These are phyloP conservation scores for Phytophthora ohioensis DNA, from an alignment of 352 stramenopile genomes.

Conservation along the genomic window DNA sequence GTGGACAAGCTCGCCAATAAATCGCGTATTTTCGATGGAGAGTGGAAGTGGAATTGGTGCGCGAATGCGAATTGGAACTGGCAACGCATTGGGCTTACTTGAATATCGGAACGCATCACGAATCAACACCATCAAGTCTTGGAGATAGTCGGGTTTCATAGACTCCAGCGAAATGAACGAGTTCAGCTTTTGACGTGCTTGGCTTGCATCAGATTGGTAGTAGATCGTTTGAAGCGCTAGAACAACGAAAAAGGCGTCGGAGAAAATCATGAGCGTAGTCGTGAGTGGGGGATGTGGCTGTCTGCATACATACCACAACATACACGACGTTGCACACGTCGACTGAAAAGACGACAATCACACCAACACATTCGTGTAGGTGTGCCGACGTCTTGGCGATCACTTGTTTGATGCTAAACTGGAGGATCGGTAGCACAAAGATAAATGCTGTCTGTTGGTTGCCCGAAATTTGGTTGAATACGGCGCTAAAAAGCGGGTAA, in stretches of 20 bases:
- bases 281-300: slow-evolving; percentile 17
- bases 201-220: neutral
- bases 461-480: neutral
- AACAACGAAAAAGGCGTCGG: slow-evolving; percentile 22
- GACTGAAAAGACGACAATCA: slow-evolving; percentile 34
- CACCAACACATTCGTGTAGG: slow-evolving; percentile 30
- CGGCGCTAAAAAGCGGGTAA: slow-evolving; percentile 28
- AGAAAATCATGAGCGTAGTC: slow-evolving; percentile 16
- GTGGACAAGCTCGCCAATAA: slow-evolving; percentile 15
- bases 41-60: slow-evolving; percentile 19
- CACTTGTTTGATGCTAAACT: slow-evolving; percentile 24
- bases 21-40: slow-evolving; percentile 18
- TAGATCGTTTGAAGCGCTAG: slow-evolving; percentile 19
- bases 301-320: slow-evolving; percentile 36
- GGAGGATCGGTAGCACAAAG: slow-evolving; percentile 2
- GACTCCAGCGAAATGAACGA: neutral
- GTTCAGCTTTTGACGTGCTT: neutral
- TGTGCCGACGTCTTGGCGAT: slow-evolving; percentile 16
- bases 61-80: slow-evolving; percentile 25
- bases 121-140: slow-evolving; percentile 1
- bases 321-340: slow-evolving; percentile 46
- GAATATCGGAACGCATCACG: slow-evolving; percentile 14
- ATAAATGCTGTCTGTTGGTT: neutral
- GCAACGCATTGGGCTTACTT: neutral
- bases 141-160: slow-evolving; percentile 1